phyloP scores from a whole-genome alignment of 345 rosid genomes.

The Stellera chamaejasme region DNA sequence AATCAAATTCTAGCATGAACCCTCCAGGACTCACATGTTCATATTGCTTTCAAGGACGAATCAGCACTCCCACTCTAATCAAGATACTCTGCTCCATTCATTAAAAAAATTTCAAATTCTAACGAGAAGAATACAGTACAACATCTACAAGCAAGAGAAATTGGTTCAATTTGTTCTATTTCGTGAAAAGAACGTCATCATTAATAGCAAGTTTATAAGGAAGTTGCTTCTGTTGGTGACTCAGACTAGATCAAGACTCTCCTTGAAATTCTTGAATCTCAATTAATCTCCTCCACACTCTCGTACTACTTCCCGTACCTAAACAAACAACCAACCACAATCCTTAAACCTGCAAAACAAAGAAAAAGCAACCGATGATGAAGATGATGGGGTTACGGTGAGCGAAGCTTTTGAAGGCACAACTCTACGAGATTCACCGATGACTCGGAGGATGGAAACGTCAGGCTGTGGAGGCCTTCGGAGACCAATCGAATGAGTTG shows the following conservation, averaged over 20 bases:
- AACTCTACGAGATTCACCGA: slow-evolving; percentile 55
- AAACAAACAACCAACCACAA: background rate
- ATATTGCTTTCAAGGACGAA: no score
- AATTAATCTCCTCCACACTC: slow-evolving; percentile 61
- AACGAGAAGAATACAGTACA: background rate
- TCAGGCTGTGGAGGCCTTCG: slow-evolving; percentile 45
- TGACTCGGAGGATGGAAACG: slow-evolving; percentile 36
- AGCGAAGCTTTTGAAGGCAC: slow-evolving; percentile 70
- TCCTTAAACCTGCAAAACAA: background rate
- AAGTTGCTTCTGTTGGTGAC: slow-evolving; percentile 59
- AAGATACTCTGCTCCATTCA: slow-evolving; percentile 53
- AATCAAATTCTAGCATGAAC: no score
- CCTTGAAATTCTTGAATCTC: slow-evolving; percentile 62
- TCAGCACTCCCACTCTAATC: slow-evolving; percentile 71
- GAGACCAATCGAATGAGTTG: slow-evolving; percentile 49
- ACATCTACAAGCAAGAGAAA: background rate
- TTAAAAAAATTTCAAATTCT: slow-evolving; percentile 4
- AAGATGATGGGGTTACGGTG: slow-evolving; percentile 26
- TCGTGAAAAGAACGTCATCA: slow-evolving; percentile 27
- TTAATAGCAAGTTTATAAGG: slow-evolving; percentile 66
- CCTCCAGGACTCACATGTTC: no score
- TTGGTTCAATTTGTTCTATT: background rate
- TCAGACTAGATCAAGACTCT: slow-evolving; percentile 66
- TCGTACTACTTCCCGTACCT: slow-evolving; percentile 74
- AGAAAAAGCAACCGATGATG: background rate